Evolutionary conservation across 2,329 filamentous ascomycete genomes (phyloP).

Genomic region (Phaeosphaeriaceae sp.): DNA sequence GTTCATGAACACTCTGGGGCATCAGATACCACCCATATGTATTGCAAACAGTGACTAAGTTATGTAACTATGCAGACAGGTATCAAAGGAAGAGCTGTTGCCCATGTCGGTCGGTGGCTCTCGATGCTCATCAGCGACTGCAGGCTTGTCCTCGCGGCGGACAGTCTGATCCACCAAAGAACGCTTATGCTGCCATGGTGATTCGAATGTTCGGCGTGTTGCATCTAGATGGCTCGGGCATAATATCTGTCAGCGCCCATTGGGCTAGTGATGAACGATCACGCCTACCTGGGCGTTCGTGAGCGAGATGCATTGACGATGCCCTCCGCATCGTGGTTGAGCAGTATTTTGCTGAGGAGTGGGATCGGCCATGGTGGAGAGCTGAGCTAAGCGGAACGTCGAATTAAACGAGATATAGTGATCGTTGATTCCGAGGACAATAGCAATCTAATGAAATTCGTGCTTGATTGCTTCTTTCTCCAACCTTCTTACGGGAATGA

Average conservation of each 20-base stretch:
- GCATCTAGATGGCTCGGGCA: background rate
- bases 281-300: background rate
- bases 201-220: background rate
- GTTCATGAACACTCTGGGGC: background rate
- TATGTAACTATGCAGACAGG: background rate
- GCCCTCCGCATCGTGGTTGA: background rate
- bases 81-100: no score
- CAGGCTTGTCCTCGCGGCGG: background rate
- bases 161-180: no score
- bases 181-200: background rate
- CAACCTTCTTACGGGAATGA: background rate
- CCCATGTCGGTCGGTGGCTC: background rate
- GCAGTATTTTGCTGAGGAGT: background rate
- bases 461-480: background rate
- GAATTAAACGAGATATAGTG: background rate
- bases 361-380: background rate
- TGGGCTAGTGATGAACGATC: background rate
- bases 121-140: background rate
- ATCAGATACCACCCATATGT: background rate
- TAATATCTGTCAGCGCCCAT: background rate
- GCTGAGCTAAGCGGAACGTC: background rate
- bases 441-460: background rate
- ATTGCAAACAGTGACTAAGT: background rate
- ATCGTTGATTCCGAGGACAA: background rate
- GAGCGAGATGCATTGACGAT: background rate